These are phyloP conservation scores for Alternaria burnsii DNA, from an alignment of 2,329 filamentous ascomycete species.

Conservation along the genomic window DNA sequence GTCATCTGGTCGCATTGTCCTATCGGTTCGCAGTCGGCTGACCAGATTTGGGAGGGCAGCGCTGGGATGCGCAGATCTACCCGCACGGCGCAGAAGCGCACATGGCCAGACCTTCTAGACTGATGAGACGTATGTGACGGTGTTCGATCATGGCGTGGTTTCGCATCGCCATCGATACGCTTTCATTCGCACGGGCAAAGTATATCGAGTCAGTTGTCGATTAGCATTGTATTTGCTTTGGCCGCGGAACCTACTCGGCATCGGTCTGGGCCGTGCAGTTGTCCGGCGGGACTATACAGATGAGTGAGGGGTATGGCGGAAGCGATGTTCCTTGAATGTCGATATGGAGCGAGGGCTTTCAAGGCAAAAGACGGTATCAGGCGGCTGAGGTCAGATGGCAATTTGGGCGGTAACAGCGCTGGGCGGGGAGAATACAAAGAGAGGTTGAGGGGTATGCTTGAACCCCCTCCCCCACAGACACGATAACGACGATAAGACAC, in stretches of 20 bases:
- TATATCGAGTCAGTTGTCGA: conserved; percentile 11
- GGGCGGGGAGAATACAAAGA: neutral
- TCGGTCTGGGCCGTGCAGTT: conserved; percentile 13
- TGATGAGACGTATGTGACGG: neutral
- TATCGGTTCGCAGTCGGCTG: conserved; percentile 34
- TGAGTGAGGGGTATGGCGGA: conserved; percentile 30
- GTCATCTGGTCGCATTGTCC: conserved; percentile 45
- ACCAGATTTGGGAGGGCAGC: conserved; percentile 30
- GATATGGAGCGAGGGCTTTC: conserved; percentile 3
- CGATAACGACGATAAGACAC: conserved; percentile 40
- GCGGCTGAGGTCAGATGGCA: conserved; percentile 24
- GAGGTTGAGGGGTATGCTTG: conserved; percentile 17
- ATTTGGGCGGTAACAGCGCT: conserved; percentile 8
- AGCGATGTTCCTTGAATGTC: conserved; percentile 13
- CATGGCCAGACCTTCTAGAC: conserved; percentile 9
- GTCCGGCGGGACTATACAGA: conserved; percentile 18
- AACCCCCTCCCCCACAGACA: conserved; percentile 27
- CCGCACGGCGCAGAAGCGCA: conserved; percentile 37
- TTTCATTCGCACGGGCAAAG: neutral
- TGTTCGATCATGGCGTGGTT: neutral
- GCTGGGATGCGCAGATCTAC: conserved; percentile 39
- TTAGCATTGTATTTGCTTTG: conserved; percentile 4
- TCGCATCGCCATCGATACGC: neutral
- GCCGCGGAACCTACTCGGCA: conserved; percentile 13
- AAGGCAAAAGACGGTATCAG: conserved; percentile 24